Evolutionary conservation across 441 rosid genomes (phyloP).

Genomic region (Adansonia gregorii): DNA sequence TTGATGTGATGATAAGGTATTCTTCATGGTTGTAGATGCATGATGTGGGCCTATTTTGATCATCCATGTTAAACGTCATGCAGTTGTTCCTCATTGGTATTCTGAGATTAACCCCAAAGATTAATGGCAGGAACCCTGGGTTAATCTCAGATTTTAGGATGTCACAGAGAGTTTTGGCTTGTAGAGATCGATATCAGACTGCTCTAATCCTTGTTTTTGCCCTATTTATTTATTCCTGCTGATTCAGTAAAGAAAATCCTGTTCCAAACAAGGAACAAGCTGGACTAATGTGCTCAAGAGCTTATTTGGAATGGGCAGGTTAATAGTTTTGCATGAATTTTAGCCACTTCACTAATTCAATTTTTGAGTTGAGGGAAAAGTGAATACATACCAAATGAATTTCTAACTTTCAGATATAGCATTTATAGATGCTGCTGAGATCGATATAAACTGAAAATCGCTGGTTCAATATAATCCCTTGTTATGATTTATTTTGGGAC

Average conservation of each 20-base stretch:
- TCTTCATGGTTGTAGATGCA: conserved; percentile 17
- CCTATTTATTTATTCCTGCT: background rate
- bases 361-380: background rate
- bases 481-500: background rate
- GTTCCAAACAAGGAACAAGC: background rate
- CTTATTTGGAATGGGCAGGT: background rate
- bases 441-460: background rate
- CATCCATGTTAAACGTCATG: background rate
- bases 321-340: conserved; percentile 2
- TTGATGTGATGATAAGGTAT: conserved; percentile 7
- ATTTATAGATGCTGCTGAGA: background rate
- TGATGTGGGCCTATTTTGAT: background rate
- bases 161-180: conserved; percentile 9
- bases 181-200: background rate
- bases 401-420: background rate
- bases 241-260: background rate
- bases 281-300: background rate
- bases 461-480: background rate
- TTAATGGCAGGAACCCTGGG: background rate
- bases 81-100: background rate
- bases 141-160: conserved; percentile 11
- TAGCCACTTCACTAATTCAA: background rate
- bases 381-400: background rate
- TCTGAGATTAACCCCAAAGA: conserved; percentile 2
- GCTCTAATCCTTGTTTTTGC: background rate